Base-by-base conservation (phyloP, 805 yeast species). In the Kregervanrija fluxuum region DNA sequence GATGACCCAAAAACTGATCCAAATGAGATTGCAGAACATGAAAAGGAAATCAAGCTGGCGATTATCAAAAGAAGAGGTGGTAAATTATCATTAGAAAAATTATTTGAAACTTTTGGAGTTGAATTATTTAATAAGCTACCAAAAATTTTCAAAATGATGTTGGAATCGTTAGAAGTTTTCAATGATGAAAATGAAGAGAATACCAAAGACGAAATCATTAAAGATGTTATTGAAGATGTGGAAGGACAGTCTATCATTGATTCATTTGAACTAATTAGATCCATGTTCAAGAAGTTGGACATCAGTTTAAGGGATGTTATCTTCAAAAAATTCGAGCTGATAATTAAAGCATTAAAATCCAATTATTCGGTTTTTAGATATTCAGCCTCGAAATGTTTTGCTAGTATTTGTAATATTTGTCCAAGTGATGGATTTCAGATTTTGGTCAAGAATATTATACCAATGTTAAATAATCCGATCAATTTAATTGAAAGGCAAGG, bases 361-460 rank as follows among this genome's bases (percentile, higher is more conserved):
- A 67, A 73, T n/a, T 80, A 70, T 52, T 79, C 97, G 0, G 96
- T 93, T 1, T 75, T 93, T 55, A 73, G 99, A 38, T 91, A 86
- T 60, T 84, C 96, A 0, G 80, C 95, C 3, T 88, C 99, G 1
- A 87, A 87, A 61, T 85, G 95, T 49, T 74, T 91, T 53, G 88
- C 98, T 0, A 77, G 85, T 2, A 68, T 90, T 30, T 84, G 95
- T 48, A 73, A 79, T 11, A 77, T 77, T 1, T 67, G 79, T 36
- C 88, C 95, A 2, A 71, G 85, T 0, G 66, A 69, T 30, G 86
- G 88, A 0, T 83, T 93, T 64, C 82, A 95, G 8, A 79, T 78
- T 48, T 69, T 91, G 46, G 90, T 93, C n/a, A 79, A 82, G 52
- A 69, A 75, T 8, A 73, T 91, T 2, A 66, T 95, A 35, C 96